Evolutionary conservation across 2,329 filamentous ascomycete genomes (phyloP).

Genomic region (Bipolaris sorokiniana): DNA sequence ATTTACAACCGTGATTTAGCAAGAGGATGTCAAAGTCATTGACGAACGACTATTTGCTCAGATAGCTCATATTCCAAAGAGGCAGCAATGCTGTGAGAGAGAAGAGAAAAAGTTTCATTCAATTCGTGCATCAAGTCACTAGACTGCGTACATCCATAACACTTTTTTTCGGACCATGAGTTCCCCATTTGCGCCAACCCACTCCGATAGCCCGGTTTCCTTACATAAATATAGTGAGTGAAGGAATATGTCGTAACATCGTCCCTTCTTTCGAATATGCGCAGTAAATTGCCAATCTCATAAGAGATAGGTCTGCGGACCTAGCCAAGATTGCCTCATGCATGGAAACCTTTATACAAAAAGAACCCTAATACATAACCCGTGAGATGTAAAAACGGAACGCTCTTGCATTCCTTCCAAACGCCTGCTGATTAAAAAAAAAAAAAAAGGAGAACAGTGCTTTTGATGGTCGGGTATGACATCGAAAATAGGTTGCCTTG

Average conservation of each 20-base stretch:
- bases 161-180: constrained; percentile 11
- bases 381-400: background rate
- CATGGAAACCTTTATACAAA: background rate
- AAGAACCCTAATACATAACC: background rate
- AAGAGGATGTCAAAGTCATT: no score
- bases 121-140: constrained; percentile 3
- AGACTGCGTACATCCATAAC: constrained; percentile 8
- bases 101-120: constrained; percentile 1
- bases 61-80: background rate
- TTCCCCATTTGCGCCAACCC: constrained; percentile 7
- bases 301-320: background rate
- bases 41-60: no score
- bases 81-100: background rate
- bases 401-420: background rate
- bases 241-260: constrained; percentile 13
- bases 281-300: background rate
- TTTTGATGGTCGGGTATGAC: background rate
- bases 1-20: no score
- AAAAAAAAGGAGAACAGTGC: background rate
- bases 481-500: background rate
- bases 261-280: background rate
- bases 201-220: constrained; percentile 2
- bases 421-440: background rate
- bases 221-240: background rate
- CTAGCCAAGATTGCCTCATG: background rate